These are phyloP conservation scores for Penicillium brasilianum DNA, from an alignment of 2,329 filamentous ascomycete species.

Conservation along the genomic window DNA sequence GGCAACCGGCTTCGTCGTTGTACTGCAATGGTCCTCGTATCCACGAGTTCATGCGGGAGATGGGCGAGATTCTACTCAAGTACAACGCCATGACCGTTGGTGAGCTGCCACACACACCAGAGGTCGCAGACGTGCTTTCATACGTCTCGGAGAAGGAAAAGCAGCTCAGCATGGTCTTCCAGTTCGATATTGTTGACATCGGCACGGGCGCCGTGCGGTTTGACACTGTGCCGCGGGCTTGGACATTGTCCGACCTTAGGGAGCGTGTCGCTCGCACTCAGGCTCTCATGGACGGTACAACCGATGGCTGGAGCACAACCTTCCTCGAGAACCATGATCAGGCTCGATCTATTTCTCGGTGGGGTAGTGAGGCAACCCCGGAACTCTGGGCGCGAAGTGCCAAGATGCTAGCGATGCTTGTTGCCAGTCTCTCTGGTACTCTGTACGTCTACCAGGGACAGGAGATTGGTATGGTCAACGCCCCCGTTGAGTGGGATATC, in stretches of 20 bases:
- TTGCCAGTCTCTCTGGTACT: slow-evolving; percentile 57
- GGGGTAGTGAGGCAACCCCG: slow-evolving; percentile 56
- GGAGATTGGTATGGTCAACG: slow-evolving; percentile 65
- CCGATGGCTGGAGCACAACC: slow-evolving; percentile 59
- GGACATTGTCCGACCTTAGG: slow-evolving; percentile 57
- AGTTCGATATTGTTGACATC: slow-evolving; percentile 57
- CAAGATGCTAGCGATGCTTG: slow-evolving; percentile 61
- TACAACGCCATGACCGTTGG: slow-evolving; percentile 74
- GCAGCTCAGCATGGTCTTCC: slow-evolving; percentile 73
- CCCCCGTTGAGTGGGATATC: slow-evolving; percentile 56
- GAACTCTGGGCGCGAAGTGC: slow-evolving; percentile 53
- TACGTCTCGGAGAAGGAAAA: slow-evolving; percentile 65
- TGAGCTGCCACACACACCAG: slow-evolving; percentile 68
- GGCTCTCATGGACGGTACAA: slow-evolving; percentile 53
- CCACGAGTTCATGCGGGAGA: slow-evolving; percentile 70
- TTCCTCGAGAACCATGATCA: slow-evolving; percentile 71
- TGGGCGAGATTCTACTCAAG: slow-evolving; percentile 63
- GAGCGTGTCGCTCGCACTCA: slow-evolving; percentile 57
- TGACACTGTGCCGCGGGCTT: slow-evolving; percentile 52
- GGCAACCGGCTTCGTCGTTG: slow-evolving; percentile 60
- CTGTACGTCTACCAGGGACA: slow-evolving; percentile 66
- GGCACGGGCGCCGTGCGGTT: slow-evolving; percentile 56
- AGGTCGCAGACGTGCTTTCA: slow-evolving; percentile 60
- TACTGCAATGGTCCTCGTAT: slow-evolving; percentile 72
- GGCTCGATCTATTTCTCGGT: slow-evolving; percentile 60